These are phyloP conservation scores for Cercospora canescens DNA, from an alignment of 2,329 filamentous ascomycete species.

Conservation along the genomic window DNA sequence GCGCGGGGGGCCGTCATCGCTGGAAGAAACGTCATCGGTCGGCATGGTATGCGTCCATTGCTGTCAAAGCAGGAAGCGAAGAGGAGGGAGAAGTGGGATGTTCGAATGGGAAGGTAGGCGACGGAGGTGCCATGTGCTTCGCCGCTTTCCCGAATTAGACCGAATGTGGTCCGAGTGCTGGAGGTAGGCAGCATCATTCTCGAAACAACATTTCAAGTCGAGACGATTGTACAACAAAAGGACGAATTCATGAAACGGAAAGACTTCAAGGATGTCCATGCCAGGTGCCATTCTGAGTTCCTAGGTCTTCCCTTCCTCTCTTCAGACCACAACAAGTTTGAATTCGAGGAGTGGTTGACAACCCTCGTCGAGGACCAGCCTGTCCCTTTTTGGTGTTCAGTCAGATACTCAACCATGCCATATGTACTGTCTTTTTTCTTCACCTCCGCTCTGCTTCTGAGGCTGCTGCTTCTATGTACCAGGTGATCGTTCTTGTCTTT, in stretches of 20 bases:
- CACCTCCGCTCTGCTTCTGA: background rate
- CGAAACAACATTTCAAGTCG: background rate
- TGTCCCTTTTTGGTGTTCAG: background rate
- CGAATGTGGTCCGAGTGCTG: conserved; percentile 2
- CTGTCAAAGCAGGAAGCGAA: background rate
- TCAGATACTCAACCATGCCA: background rate
- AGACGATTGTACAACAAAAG: background rate
- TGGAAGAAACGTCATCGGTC: background rate
- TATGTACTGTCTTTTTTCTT: background rate
- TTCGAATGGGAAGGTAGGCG: background rate
- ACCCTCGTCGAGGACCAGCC: conserved; percentile 6
- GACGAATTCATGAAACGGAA: background rate
- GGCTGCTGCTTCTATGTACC: conserved; percentile 7
- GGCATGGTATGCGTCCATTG: conserved; percentile 2
- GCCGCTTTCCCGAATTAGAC: conserved; percentile 1
- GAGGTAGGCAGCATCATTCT: background rate
- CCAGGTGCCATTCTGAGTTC: conserved; percentile 2
- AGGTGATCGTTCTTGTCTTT: background rate
- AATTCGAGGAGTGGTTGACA: conserved; percentile 15
- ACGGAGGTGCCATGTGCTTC: conserved; percentile 5
- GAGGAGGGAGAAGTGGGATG: conserved; percentile 3
- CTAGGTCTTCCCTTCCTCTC: conserved; percentile 5
- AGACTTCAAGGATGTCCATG: background rate
- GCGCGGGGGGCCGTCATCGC: background rate
- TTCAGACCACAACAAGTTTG: conserved; percentile 2